Evolutionary conservation across 768 basidiomycete genomes (phyloP).

Genomic region (Tulasnella calospora): DNA sequence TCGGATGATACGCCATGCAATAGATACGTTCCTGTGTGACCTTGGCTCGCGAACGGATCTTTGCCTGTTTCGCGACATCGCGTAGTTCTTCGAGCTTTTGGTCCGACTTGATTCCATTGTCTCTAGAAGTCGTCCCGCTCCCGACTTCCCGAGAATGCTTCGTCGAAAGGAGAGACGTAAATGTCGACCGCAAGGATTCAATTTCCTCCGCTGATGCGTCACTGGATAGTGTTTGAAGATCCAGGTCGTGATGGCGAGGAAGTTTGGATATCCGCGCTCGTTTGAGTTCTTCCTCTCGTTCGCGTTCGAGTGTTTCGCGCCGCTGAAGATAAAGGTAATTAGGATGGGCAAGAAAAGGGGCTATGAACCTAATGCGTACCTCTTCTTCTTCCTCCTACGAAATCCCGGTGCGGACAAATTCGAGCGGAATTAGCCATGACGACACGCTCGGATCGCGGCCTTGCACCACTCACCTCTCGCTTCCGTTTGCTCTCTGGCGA

Average conservation of each 20-base stretch:
- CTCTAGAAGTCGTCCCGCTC: slow-evolving; percentile 29
- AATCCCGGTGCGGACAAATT: too few relatives aligned
- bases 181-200: slow-evolving; percentile 43
- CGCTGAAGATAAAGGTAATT: neutral
- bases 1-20: slow-evolving; percentile 75
- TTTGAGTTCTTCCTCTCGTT: slow-evolving; percentile 59
- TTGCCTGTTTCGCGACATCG: slow-evolving; percentile 51
- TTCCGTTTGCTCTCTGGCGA: slow-evolving; percentile 57
- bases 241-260: slow-evolving; percentile 63
- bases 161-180: slow-evolving; percentile 42
- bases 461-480: slow-evolving; percentile 49
- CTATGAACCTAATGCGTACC: neutral
- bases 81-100: slow-evolving; percentile 46
- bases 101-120: slow-evolving; percentile 43
- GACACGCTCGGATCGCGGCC: slow-evolving; percentile 15
- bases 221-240: slow-evolving; percentile 54
- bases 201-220: slow-evolving; percentile 47
- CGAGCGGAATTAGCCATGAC: too few relatives aligned
- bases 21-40: slow-evolving; percentile 72
- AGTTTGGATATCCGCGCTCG: slow-evolving; percentile 56
- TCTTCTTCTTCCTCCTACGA: slow-evolving; percentile 49
- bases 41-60: slow-evolving; percentile 71
- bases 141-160: slow-evolving; percentile 37
- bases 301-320: slow-evolving; percentile 7
- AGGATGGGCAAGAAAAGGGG: neutral